Base-by-base conservation (phyloP, 2,329 filamentous ascomycete genomes). In the Ophiostoma triangulosporum region DNA sequence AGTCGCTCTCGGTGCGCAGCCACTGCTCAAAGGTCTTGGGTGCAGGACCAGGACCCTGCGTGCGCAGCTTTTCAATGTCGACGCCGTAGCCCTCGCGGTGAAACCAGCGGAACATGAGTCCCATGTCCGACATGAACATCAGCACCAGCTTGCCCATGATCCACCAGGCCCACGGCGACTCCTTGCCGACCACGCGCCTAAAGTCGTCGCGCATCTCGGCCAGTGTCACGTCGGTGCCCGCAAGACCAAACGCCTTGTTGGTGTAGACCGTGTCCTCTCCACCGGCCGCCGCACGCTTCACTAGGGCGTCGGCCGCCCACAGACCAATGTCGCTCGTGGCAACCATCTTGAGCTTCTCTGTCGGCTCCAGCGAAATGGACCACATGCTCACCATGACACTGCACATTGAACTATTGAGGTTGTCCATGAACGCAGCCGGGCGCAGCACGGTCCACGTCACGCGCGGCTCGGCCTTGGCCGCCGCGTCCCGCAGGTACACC, bases 401-500 rank as follows among this genome's bases (percentile, higher is more conserved):
- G 35, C 38, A 64, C 61, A 51, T 69, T 65, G 8, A 43, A 6
- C 20, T 26, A 20, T 62, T 62, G 17, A 67, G 51, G 57, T 71
- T 71, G 51, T 72, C 69, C 60, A 72, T 64, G 61, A 71, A 71
- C 4, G 65, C 67, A 6, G 63, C 63, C 1, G 69, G 69, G 6
- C 69, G 63, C 15, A 72, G 57, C 49, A 72, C 66, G 27, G 69
- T 70, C 61, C 67, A 70, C 27, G 58, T 61, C 0, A 52, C n/a
- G 2, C 22, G 17, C 2, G 29, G 24, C 12, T 24, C 12, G 32
- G 48, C 51, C n/a, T 43, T 48, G n/a, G 52, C 51, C 15, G 58
- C 59, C 61, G 66, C 70, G 27, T 75, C 67, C 32, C 38, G 38
- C 38, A 84, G 69, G 60, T 83, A 70, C 53, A 75, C 62, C 65